phyloP scores from a whole-genome alignment of 1,284 basidiomycete genomes.

The Tylopilus orsonianus region DNA sequence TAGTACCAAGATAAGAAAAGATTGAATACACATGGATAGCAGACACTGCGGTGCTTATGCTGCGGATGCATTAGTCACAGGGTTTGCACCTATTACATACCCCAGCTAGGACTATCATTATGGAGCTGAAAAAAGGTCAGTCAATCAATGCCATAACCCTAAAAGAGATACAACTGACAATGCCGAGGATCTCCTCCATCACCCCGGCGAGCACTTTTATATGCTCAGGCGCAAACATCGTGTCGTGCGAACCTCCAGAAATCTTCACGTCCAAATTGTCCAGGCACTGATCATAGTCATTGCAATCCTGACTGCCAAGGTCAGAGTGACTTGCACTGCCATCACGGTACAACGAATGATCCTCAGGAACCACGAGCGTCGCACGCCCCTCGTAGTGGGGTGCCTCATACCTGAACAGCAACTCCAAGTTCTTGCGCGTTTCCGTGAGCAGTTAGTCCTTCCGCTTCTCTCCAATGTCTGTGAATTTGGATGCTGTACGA shows the following conservation, averaged over 20 bases:
- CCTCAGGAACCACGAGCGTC: constrained; percentile 31
- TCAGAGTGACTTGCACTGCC: constrained; percentile 32
- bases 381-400: constrained; percentile 24
- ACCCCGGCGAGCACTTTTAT: constrained; percentile 31
- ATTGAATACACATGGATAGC: neutral
- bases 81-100: no score
- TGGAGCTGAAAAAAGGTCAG: constrained; percentile 3
- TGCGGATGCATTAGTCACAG: constrained; percentile 3
- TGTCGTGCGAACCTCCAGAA: constrained; percentile 28
- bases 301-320: constrained; percentile 31
- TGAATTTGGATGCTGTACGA: constrained; percentile 33
- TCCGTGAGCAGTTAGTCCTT: constrained; percentile 28
- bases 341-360: constrained; percentile 33
- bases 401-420: constrained; percentile 33
- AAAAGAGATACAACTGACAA: constrained; percentile 12
- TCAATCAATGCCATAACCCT: neutral
- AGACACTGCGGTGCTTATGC: neutral
- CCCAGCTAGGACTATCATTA: no score
- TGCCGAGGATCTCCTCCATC: constrained; percentile 27
- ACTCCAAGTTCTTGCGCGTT: constrained; percentile 32
- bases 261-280: constrained; percentile 29
- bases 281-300: constrained; percentile 32
- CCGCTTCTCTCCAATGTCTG: constrained; percentile 33
- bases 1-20: neutral
- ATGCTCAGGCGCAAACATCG: constrained; percentile 34